These are phyloP conservation scores for Gossypium schwendimanii DNA, from an alignment of 441 rosid genomes.

Conservation along the genomic window DNA sequence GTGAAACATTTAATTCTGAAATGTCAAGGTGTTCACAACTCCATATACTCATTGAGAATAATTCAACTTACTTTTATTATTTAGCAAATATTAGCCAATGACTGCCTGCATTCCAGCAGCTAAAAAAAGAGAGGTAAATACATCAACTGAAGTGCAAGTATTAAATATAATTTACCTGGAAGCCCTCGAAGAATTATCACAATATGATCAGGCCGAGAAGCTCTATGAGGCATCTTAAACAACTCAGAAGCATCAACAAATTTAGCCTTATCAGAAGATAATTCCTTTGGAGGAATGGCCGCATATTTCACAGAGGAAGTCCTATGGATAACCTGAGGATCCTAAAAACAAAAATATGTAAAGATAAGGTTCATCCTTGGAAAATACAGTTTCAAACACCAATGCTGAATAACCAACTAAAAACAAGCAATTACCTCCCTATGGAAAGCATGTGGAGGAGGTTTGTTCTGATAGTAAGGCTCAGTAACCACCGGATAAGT, in stretches of 20 bases:
- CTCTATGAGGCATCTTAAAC: conserved; percentile 60
- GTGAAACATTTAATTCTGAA: not conserved
- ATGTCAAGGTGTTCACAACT: not conserved
- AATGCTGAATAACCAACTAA: not conserved
- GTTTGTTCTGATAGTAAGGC: conserved; percentile 27
- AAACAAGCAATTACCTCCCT: conserved; percentile 33
- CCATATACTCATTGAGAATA: not conserved
- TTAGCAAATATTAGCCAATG: not conserved
- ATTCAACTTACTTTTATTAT: not conserved
- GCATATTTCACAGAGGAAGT: conserved; percentile 25
- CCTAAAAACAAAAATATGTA: conserved; percentile 21
- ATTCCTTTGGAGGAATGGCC: conserved; percentile 27
- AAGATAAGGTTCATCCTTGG: not conserved
- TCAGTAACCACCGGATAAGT: conserved; percentile 17
- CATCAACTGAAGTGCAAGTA: not conserved
- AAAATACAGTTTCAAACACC: not conserved
- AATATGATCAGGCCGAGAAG: conserved; percentile 67
- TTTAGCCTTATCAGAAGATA: conserved; percentile 43
- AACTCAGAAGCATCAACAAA: conserved; percentile 57
- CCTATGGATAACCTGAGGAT: conserved; percentile 24
- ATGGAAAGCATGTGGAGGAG: conserved; percentile 22
- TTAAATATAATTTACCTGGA: conserved; percentile 43
- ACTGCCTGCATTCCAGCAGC: not conserved
- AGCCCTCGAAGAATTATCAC: conserved; percentile 83
- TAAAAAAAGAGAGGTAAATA: not conserved